These are phyloP conservation scores for Infundibulicybe gibba DNA, from an alignment of 768 basidiomycete genomes.

Conservation along the genomic window DNA sequence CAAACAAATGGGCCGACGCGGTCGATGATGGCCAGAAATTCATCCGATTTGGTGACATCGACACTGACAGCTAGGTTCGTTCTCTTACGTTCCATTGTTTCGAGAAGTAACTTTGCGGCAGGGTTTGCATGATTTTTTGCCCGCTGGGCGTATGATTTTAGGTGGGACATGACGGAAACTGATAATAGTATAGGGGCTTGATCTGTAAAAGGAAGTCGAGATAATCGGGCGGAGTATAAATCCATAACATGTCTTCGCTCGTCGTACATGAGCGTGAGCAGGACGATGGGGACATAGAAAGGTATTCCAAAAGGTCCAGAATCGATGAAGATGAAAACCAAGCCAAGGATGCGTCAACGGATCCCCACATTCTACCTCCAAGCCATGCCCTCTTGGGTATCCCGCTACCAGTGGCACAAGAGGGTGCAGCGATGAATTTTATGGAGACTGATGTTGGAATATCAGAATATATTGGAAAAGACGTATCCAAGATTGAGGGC, in stretches of 20 bases:
- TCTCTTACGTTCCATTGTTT: conserved; percentile 81
- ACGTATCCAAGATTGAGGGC: conserved; percentile 73
- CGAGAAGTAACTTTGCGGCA: conserved; percentile 74
- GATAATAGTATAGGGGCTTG: too few species aligned
- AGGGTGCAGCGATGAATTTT: conserved; percentile 53
- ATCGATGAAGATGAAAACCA: conserved; percentile 21
- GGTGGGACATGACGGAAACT: conserved; percentile 26
- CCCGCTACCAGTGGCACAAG: conserved; percentile 42
- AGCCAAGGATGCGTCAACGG: conserved; percentile 9
- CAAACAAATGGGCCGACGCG: conserved; percentile 87
- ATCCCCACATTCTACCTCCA: conserved; percentile 56
- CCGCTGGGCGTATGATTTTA: conserved; percentile 60
- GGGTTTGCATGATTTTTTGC: conserved; percentile 61
- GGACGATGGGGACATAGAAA: conserved; percentile 38
- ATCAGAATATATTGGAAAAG: conserved; percentile 74
- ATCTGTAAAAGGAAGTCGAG: too few species aligned
- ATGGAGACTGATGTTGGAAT: conserved; percentile 88
- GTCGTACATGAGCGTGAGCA: conserved; percentile 50
- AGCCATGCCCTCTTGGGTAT: conserved; percentile 70
- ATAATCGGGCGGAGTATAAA: conserved; percentile 2
- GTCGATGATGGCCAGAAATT: conserved; percentile 84
- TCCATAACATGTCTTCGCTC: conserved; percentile 28
- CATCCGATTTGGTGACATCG: conserved; percentile 78
- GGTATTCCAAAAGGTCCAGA: conserved; percentile 41
- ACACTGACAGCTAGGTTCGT: conserved; percentile 95